Conservation (phyloP, 208 protist species). For the Crithidia sp. region DNA sequence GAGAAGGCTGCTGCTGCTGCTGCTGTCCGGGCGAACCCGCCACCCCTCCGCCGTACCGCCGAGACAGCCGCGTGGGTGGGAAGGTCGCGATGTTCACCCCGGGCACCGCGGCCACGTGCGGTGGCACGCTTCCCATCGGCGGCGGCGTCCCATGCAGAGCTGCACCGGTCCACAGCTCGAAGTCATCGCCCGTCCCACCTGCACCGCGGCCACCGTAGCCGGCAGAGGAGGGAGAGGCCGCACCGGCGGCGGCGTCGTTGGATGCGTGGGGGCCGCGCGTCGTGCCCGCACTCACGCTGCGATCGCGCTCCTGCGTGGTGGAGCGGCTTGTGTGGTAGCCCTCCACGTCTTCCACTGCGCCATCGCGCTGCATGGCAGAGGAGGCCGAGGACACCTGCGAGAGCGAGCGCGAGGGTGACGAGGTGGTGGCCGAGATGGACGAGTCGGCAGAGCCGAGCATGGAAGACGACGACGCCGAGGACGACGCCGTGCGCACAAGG, state of each 20-base stretch:
- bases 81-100: not conserved
- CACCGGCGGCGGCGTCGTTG: too few relatives aligned
- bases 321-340: not conserved
- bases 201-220: too few relatives aligned
- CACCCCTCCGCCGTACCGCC: too few relatives aligned
- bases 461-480: slow-evolving; percentile 10
- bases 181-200: too few relatives aligned
- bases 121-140: not conserved
- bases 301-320: not conserved
- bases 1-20: not conserved
- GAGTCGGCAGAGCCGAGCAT: slow-evolving; percentile 1
- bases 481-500: not conserved
- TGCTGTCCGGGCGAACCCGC: not conserved
- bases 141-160: too few relatives aligned
- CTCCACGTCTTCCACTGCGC: too few relatives aligned
- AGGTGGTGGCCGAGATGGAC: slow-evolving; percentile 9
- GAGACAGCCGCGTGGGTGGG: too few relatives aligned
- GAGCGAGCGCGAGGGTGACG: slow-evolving; percentile 4
- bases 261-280: too few relatives aligned
- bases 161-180: too few relatives aligned
- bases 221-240: not conserved
- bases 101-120: not conserved
- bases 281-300: not conserved
- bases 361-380: not conserved
- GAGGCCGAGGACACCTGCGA: slow-evolving; percentile 3